Evolutionary conservation across 495 filamentous ascomycete species (phyloP).

Genomic region (Oleoguttula mirabilis): DNA sequence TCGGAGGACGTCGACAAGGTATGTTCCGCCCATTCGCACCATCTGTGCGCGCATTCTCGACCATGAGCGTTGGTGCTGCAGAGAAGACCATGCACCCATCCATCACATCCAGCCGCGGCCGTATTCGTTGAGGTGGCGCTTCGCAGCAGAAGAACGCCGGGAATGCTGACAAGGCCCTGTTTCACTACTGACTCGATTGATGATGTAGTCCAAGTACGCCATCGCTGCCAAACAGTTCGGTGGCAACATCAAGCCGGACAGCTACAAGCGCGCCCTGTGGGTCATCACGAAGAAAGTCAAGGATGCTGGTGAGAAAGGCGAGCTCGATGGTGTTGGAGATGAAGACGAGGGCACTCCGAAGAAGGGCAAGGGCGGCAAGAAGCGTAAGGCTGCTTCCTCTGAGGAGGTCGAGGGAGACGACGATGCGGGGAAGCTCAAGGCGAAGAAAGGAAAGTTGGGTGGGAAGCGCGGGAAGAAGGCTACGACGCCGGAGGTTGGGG

Average conservation of each 20-base stretch:
- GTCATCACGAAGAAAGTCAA: conserved; percentile 8
- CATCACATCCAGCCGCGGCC: no score
- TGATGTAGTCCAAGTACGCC: conserved; percentile 1
- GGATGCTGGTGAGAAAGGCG: background rate
- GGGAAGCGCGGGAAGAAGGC: conserved; percentile 1
- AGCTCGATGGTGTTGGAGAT: background rate
- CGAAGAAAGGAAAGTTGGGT: no score
- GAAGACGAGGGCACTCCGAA: conserved; percentile 19
- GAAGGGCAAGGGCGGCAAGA: conserved; percentile 11
- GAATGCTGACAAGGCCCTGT: background rate
- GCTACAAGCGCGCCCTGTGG: conserved; percentile 3
- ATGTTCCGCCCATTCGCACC: background rate
- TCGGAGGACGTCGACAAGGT: background rate
- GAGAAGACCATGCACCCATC: background rate
- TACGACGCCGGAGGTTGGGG: background rate
- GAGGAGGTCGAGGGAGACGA: conserved; percentile 1
- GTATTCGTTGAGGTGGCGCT: no score
- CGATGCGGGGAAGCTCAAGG: conserved; percentile 1
- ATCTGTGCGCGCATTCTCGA: no score
- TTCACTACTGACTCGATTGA: background rate
- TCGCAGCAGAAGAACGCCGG: background rate
- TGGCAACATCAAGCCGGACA: conserved; percentile 7
- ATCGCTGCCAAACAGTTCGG: conserved; percentile 7
- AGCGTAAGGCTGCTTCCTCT: conserved; percentile 1
- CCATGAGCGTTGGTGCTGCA: no score